Evolutionary conservation across 345 rosid genomes (phyloP).

Genomic region (Salix suchowensis): DNA sequence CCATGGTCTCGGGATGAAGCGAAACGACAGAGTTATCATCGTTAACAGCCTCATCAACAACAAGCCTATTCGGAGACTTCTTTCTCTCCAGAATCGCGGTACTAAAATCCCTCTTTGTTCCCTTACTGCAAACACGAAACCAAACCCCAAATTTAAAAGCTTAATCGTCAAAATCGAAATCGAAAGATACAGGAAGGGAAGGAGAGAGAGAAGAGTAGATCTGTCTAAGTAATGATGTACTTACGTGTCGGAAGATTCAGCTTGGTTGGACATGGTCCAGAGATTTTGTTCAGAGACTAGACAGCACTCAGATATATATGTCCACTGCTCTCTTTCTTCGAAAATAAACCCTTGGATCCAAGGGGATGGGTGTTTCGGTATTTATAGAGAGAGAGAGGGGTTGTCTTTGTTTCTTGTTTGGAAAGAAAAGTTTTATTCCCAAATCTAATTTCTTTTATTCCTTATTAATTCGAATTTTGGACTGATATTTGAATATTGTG

Average conservation of each 20-base stretch:
- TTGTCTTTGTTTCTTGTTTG: conserved; percentile 9
- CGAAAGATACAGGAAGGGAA: background rate
- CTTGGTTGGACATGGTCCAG: conserved; percentile 55
- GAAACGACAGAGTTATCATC: conserved; percentile 92
- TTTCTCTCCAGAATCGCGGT: conserved; percentile 89
- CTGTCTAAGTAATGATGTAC: conserved; percentile 18
- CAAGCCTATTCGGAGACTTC: conserved; percentile 80
- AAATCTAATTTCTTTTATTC: background rate
- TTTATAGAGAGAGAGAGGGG: background rate
- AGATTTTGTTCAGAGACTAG: background rate
- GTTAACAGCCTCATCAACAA: conserved; percentile 83
- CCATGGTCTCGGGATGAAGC: conserved; percentile 87
- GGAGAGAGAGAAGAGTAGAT: conserved; percentile 23
- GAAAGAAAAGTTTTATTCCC: conserved; percentile 2
- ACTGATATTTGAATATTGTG: background rate
- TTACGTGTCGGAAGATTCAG: conserved; percentile 88
- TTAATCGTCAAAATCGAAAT: background rate
- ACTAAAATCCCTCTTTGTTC: conserved; percentile 79
- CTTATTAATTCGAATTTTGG: background rate
- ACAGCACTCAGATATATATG: conserved; percentile 42
- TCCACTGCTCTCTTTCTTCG: conserved; percentile 35
- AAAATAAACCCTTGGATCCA: conserved; percentile 28
- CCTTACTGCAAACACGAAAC: conserved; percentile 41
- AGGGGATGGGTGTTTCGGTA: background rate
- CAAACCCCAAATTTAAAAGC: background rate